Conservation (phyloP, 2,329 filamentous ascomycete genomes). For the Paradendryphiella salina region DNA sequence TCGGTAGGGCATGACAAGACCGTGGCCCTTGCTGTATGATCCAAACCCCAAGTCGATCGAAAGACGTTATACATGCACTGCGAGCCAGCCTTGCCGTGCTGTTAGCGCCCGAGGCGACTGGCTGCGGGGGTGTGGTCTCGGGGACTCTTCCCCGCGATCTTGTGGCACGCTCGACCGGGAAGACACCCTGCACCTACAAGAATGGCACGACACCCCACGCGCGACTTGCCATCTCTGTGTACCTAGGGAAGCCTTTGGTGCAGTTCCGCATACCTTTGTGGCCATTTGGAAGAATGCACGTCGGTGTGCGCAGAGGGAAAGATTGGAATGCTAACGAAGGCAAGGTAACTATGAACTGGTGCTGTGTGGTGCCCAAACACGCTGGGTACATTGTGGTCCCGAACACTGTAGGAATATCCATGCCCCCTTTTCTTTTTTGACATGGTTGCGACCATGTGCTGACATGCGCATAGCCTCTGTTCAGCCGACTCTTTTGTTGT, state of each 20-base stretch:
- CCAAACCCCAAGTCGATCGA: background rate
- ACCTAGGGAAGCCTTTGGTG: background rate
- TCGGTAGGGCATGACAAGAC: background rate
- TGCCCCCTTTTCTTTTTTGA: too few relatives aligned
- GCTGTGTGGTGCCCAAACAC: slow-evolving; percentile 34
- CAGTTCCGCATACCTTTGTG: background rate
- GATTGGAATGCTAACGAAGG: background rate
- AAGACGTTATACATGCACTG: slow-evolving; percentile 2
- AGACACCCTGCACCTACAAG: background rate
- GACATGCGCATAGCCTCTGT: slow-evolving; percentile 40
- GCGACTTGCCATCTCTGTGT: slow-evolving; percentile 18
- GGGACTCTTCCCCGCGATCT: slow-evolving; percentile 21
- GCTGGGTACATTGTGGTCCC: slow-evolving; percentile 35
- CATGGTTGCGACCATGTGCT: background rate
- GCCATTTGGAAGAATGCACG: background rate
- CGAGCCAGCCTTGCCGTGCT: slow-evolving; percentile 11
- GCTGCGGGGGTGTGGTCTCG: slow-evolving; percentile 29
- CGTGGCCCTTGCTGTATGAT: background rate
- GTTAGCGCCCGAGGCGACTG: slow-evolving; percentile 18
- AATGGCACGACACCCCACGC: slow-evolving; percentile 15
- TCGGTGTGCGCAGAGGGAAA: background rate
- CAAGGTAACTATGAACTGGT: slow-evolving; percentile 16
- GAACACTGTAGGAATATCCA: slow-evolving; percentile 31
- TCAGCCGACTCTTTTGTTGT: slow-evolving; percentile 49
- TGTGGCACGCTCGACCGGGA: slow-evolving; percentile 1